Evolutionary conservation across 2,329 filamentous ascomycete genomes (phyloP).

Genomic region (Paecilomyces formosus): DNA sequence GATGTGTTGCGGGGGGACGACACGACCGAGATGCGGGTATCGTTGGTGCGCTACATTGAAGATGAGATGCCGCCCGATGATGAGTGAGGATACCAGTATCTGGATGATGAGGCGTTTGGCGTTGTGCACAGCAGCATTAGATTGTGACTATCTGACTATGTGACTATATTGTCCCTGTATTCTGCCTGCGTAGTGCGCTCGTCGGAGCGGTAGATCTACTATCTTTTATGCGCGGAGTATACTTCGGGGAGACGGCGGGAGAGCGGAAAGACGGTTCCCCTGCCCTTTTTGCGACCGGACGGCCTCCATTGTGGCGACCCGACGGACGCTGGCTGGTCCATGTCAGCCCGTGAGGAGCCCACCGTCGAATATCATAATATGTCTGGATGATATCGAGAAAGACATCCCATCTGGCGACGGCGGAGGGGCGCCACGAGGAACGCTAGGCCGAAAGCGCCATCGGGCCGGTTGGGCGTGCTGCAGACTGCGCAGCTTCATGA

Average conservation of each 20-base stretch:
- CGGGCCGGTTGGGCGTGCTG: slow-evolving; percentile 12
- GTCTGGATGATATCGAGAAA: too few species aligned
- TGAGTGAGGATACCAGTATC: slow-evolving; percentile 50
- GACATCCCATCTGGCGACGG: neutral
- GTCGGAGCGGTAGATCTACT: neutral
- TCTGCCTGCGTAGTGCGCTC: neutral
- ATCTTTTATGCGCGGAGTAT: neutral
- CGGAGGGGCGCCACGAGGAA: slow-evolving; percentile 16
- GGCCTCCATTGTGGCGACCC: neutral
- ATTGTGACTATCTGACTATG: neutral
- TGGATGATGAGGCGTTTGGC: slow-evolving; percentile 3
- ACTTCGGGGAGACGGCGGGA: neutral
- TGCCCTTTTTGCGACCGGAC: neutral
- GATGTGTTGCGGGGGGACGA: slow-evolving; percentile 90
- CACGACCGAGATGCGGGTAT: slow-evolving; percentile 93
- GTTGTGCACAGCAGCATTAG: neutral
- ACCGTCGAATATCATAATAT: too few species aligned
- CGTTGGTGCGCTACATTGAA: slow-evolving; percentile 87
- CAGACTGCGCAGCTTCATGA: slow-evolving; percentile 22
- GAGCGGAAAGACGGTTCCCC: neutral
- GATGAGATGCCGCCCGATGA: slow-evolving; percentile 96
- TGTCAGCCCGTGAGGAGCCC: neutral
- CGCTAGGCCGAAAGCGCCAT: slow-evolving; percentile 10
- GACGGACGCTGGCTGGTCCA: neutral
- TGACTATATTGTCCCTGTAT: neutral